Percentiles rank a stretch among this genome's conserved stretches.
Conservation (phyloP, 495 filamentous ascomycete genomes). For the Penicillium crystallinum region DNA sequence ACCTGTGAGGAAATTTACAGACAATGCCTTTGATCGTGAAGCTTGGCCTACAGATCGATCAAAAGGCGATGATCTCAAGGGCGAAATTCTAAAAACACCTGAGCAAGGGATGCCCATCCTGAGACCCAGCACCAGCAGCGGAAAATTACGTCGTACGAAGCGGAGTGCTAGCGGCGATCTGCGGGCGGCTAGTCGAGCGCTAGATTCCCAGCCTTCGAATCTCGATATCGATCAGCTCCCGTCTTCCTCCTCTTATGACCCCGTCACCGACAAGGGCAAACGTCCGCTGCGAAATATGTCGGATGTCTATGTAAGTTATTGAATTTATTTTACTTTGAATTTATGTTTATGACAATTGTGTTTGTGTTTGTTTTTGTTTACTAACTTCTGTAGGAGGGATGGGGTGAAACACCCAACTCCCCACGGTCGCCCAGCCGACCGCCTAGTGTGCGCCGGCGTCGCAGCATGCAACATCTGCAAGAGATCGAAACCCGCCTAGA, state of each 20-base stretch:
- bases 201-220: conserved; percentile 28
- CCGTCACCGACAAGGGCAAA: conserved; percentile 81
- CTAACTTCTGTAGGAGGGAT: conserved; percentile 66
- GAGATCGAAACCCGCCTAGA: conserved; percentile 75
- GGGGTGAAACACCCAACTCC: conserved; percentile 85
- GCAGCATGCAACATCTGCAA: conserved; percentile 87
- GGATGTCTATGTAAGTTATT: conserved; percentile 82
- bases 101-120: conserved; percentile 34
- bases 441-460: conserved; percentile 89
- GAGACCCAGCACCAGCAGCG: conserved; percentile 29
- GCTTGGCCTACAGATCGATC: conserved; percentile 50
- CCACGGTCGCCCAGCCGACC: conserved; percentile 92
- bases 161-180: conserved; percentile 76
- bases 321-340: conserved; percentile 10
- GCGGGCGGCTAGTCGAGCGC: conserved; percentile 57
- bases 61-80: conserved; percentile 4
- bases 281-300: conserved; percentile 77
- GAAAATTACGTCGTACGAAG: conserved; percentile 62
- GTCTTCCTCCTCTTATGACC: conserved; percentile 63
- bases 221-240: conserved; percentile 43
- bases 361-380: conserved; percentile 27
- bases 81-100: conserved; percentile 28
- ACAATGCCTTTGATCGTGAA: conserved; percentile 46
- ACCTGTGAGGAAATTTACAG: conserved; percentile 42
- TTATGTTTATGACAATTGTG: conserved; percentile 6